Base-by-base conservation (phyloP, 768 basidiomycete genomes). In the Mycena rosella region DNA sequence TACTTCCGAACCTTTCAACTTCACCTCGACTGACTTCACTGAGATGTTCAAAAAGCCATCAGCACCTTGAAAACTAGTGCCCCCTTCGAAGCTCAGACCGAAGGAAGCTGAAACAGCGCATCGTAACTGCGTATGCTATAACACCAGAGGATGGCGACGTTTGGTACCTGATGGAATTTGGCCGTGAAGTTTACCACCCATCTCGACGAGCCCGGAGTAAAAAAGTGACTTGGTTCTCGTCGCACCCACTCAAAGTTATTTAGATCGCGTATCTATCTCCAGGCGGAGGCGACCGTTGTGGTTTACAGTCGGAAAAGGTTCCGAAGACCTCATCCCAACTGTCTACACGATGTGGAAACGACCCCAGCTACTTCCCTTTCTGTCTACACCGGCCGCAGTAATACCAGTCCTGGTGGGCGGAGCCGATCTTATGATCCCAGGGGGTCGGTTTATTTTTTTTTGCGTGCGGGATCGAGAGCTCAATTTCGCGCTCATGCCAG, bases 351-450 rank as follows among this genome's bases (percentile, higher is more conserved):
- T 96, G 26, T 93, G 93, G 91, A 94, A 91, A 75, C 86, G 86
- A 45, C 85, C 86, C 13, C 83, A 87, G 42, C 79, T 96, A 1
- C 82, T 96, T 11, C 91, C 93, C 0, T 85, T 85, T 65, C 44
- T 68, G 30, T 58, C 67, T 4, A 68, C 61, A 1, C 61, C 67
- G 11, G 49, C 60, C 14, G 67, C 60, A 24, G 67, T 68, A n/a
- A 87, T 95, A 40, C 90, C 90, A 1, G 83, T 90, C 27, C 84
- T 96, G 15, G 80, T 88, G 4, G 88, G 87, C 13, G 94, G 95
- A n/a, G 93, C 94, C 0, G 94, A 96, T 80, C 85, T 96, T 10
- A 95, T 96, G 93, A 89, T 92, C 36, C 93, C 94, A 5, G 94
- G 94, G 78, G 92, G 92, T 91, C 74, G 74, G 89, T 81, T 32